Conservation (phyloP, 257 asterid species). For the Solanum piurae region DNA sequence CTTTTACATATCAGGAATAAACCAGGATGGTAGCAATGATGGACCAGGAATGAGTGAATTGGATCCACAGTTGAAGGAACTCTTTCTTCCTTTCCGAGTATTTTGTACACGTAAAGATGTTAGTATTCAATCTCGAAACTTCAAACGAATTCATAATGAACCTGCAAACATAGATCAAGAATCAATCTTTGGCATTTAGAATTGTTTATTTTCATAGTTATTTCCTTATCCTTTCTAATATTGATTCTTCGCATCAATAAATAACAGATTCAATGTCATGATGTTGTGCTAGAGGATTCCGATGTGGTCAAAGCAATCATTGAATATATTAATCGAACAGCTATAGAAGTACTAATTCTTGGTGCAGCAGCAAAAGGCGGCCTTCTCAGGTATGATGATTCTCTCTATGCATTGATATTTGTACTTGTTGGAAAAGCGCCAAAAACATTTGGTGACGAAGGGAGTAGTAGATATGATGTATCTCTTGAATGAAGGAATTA, state of each 20-base stretch:
- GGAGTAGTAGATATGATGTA: not conserved
- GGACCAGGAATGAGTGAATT: conserved; percentile 2
- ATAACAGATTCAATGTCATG: conserved; percentile 54
- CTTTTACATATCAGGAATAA: not conserved
- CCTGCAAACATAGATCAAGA: not conserved
- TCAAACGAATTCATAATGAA: not conserved
- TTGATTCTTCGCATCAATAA: not conserved
- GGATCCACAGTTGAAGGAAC: conserved; percentile 16
- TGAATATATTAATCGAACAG: conserved; percentile 58
- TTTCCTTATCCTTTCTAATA: not conserved
- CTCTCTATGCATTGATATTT: not conserved
- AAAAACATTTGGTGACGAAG: not conserved
- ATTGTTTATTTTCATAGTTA: not conserved
- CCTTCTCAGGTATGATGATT: conserved; percentile 53
- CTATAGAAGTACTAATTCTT: conserved; percentile 60
- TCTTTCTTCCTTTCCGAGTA: conserved; percentile 31
- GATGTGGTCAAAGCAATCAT: conserved; percentile 57
- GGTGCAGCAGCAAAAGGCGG: conserved; percentile 70
- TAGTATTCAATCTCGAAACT: conserved; percentile 4
- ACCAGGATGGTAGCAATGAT: conserved; percentile 5
- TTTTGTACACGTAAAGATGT: conserved; percentile 41
- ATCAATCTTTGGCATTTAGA: not conserved
- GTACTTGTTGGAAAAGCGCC: not conserved
- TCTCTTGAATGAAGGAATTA: not conserved
- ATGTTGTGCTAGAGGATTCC: conserved; percentile 60